phyloP scores from a whole-genome alignment of 176 grass and related monocot species.

The Oryza meyeriana region DNA sequence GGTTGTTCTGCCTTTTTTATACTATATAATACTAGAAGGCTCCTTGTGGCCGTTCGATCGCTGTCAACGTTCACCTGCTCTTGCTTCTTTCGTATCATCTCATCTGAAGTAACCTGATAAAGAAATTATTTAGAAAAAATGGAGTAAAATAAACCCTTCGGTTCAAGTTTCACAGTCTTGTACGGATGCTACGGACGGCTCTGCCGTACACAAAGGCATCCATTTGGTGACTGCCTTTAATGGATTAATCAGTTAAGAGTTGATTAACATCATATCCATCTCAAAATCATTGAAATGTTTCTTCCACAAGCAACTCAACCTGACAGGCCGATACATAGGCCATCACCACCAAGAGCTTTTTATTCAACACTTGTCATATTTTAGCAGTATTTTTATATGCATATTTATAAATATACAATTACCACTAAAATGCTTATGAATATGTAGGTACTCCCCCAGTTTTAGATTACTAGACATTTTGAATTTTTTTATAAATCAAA shows the following conservation, averaged over 20 bases:
- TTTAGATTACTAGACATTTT: no score
- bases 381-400: not conserved
- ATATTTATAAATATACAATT: no score
- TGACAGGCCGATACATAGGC: not conserved
- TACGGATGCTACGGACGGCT: not conserved
- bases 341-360: no score
- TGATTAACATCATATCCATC: not conserved
- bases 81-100: not conserved
- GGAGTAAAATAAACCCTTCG: not conserved
- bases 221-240: no score
- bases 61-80: not conserved
- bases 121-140: not conserved
- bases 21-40: no score
- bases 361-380: not conserved
- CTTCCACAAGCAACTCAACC: constrained; percentile 2
- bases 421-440: no score
- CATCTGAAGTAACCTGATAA: not conserved
- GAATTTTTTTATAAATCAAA: no score
- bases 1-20: no score
- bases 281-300: not conserved
- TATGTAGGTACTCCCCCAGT: no score
- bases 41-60: not conserved
- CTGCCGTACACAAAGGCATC: not conserved
- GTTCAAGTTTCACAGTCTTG: not conserved
- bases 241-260: not conserved